Evolutionary conservation across 805 yeast species (phyloP).

Genomic region (Myxozyma sirexii): DNA sequence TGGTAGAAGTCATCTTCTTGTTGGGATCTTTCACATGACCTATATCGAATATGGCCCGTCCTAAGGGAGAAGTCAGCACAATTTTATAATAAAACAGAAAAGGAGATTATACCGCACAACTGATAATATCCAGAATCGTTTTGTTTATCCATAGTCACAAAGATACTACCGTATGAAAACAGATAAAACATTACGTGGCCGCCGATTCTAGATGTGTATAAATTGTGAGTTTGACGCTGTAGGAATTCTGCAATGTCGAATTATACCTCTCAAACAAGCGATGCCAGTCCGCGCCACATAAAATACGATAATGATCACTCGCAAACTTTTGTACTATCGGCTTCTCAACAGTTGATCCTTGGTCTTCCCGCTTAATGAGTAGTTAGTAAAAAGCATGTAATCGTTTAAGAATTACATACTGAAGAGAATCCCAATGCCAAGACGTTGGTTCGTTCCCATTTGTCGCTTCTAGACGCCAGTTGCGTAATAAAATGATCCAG

Average conservation of each 20-base stretch:
- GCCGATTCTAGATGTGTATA: slow-evolving; percentile 12
- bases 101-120: slow-evolving; percentile 6
- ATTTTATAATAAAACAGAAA: background rate
- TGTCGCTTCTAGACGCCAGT: background rate
- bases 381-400: background rate
- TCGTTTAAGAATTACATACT: background rate
- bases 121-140: slow-evolving; percentile 4
- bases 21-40: background rate
- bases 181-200: slow-evolving; percentile 12
- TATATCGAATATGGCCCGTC: background rate
- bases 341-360: slow-evolving; percentile 19
- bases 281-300: slow-evolving; percentile 22
- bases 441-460: background rate
- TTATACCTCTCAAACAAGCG: slow-evolving; percentile 13
- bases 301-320: slow-evolving; percentile 17
- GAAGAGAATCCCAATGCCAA: slow-evolving; percentile 15
- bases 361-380: background rate
- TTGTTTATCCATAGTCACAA: background rate
- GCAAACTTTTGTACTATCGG: slow-evolving; percentile 14
- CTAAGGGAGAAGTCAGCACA: background rate
- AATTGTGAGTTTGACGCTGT: background rate
- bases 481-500: background rate
- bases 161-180: slow-evolving; percentile 6
- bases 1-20: background rate
- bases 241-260: background rate